These are phyloP conservation scores for Penicillium sp. DNA, from an alignment of 2,329 filamentous ascomycete species.

Conservation along the genomic window DNA sequence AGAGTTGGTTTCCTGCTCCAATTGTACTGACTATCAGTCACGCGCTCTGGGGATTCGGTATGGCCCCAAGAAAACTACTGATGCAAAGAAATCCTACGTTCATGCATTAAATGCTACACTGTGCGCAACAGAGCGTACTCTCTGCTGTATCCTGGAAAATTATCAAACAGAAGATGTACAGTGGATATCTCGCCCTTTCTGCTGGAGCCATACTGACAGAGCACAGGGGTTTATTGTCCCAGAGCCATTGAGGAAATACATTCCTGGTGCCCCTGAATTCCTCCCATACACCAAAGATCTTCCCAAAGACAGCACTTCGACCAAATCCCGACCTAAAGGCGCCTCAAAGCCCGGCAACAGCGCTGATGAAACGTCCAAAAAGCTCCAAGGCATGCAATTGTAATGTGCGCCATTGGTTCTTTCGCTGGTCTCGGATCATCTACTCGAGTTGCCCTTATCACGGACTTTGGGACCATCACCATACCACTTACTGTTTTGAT, in stretches of 20 bases:
- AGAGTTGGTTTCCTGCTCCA: constrained; percentile 95
- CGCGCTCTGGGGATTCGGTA: constrained; percentile 91
- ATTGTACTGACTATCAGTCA: constrained; percentile 98
- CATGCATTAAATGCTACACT: constrained; percentile 91
- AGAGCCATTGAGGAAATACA: constrained; percentile 83
- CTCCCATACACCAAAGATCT: constrained; percentile 86
- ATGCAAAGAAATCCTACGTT: constrained; percentile 88
- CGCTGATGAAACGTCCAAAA: constrained; percentile 43
- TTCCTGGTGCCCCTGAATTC: constrained; percentile 87
- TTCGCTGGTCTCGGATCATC: neutral
- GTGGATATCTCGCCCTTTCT: constrained; percentile 12
- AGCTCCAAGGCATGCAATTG: constrained; percentile 48
- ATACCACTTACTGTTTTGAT: neutral
- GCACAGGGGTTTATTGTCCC: constrained; percentile 75
- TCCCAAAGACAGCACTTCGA: constrained; percentile 72
- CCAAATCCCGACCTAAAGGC: constrained; percentile 56
- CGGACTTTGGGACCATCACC: neutral
- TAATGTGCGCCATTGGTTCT: constrained; percentile 24
- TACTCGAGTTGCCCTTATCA: neutral
- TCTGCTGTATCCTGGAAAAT: constrained; percentile 96
- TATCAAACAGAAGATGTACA: constrained; percentile 86
- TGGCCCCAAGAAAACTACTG: constrained; percentile 83
- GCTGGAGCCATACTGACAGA: constrained; percentile 26
- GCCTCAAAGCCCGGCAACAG: constrained; percentile 32
- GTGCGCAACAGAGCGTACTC: constrained; percentile 86